Conservation (phyloP, 2,329 filamentous ascomycete species). For the Aphanoascus verrucosus region DNA sequence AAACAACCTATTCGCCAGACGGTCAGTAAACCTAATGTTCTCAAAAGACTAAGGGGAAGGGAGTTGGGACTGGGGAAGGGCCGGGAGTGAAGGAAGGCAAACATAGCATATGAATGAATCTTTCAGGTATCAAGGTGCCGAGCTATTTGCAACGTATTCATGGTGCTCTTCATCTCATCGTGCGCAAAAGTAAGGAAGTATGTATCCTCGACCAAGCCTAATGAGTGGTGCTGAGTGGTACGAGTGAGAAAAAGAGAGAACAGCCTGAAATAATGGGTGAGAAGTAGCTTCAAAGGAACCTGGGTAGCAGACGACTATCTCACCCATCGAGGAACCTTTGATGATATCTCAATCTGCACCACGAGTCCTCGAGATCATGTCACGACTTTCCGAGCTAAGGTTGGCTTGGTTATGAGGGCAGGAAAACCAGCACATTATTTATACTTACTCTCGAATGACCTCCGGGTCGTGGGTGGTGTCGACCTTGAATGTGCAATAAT, state of each 20-base stretch:
- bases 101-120: constrained; percentile 36
- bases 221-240: constrained; percentile 19
- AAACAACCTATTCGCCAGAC: constrained; percentile 56
- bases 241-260: constrained; percentile 33
- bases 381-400: constrained; percentile 29
- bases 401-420: constrained; percentile 45
- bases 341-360: constrained; percentile 28
- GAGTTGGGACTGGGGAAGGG: constrained; percentile 23
- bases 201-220: constrained; percentile 24
- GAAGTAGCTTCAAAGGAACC: constrained; percentile 38
- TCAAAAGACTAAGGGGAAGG: constrained; percentile 18
- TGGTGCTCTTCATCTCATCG: constrained; percentile 28
- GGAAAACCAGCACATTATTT: constrained; percentile 48
- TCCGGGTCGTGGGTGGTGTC: constrained; percentile 92
- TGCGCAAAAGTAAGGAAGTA: constrained; percentile 25
- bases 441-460: constrained; percentile 99
- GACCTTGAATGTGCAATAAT: constrained; percentile 96
- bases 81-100: constrained; percentile 33
- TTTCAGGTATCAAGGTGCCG: constrained; percentile 26
- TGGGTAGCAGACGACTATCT: constrained; percentile 55
- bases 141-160: constrained; percentile 31
- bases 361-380: constrained; percentile 29
- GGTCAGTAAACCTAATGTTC: constrained; percentile 30
- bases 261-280: constrained; percentile 44
- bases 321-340: constrained; percentile 40